Evolutionary conservation across 108 stramenopile genomes (phyloP), one percentile per base, ranked within the genome.

Genomic region (Stephanodiscus triporus): DNA sequence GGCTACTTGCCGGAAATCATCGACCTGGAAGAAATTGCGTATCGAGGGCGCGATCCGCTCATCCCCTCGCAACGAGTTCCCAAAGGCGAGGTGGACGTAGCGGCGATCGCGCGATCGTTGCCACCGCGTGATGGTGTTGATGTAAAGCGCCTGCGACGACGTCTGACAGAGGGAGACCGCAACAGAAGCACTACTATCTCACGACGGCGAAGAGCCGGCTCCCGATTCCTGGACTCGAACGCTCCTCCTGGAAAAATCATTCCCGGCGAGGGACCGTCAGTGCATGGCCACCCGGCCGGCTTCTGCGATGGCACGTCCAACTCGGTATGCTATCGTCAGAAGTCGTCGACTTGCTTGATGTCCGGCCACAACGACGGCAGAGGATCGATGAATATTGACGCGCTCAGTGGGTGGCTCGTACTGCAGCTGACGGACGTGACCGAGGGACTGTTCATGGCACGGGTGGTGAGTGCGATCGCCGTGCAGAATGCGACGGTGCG

Each of bases 271-370:
- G 85, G 85, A 42, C 83, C 82, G 85, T 45, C 59, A 24, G 66
- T 80, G 13, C 13, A 59, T 27, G 53, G 32, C 7, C 45, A 57
- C 2, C 42, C 66, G 9, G 16, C 72, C 38, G 85, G 85, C 40
- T 86, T 75, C 40, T 86, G 85, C 53, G 85, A 86, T 58, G 85
- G 85, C 26, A 82, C 85, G n/a, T 66, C 78, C 14, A 80, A 68
- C 65, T 48, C 64, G 50, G 70, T 63, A 14, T 86, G 85, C 51
- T 34, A 61, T 9, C 77, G 85, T 23, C 53, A 38, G 24, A 37
- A 22, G 22, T 45, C 51, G n/a, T 38, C 22, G 6, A 47, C 70
- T 36, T 86, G 85, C 55, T 37, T 86, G 29, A 70, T 83, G 70
- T 34, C 59, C 19, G 85, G 85, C 5, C 85, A 86, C 68, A 80